Evolutionary conservation across 2,329 filamentous ascomycete species (phyloP), one percentile per base, ranked within the genome.

Genomic region (Aspergillus terreus): DNA sequence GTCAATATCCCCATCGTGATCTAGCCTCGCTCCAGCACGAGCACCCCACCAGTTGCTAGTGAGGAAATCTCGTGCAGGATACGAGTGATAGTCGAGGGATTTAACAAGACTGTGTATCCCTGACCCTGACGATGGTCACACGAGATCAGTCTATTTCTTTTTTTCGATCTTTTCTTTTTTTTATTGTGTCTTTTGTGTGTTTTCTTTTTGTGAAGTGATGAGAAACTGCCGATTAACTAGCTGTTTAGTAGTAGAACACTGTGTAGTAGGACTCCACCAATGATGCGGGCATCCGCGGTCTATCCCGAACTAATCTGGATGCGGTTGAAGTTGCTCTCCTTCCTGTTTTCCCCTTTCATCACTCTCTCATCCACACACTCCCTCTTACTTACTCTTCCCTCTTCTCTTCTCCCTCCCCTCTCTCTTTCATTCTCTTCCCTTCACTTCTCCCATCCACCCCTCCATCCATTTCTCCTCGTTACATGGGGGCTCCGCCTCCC

Each of bases 401-500:
- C 42, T 10, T 25, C 36, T 10, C 35, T 49, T 6, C 6, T 23
- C 23, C 23, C 23, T 23, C 23, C 23, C 6, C 27, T 33, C 30
- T 40, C 17, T 38, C 35, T 52, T 19, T 40, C 36, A 14, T 23
- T 4, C 33, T 41, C 27, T 25, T 17, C 19, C 44, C 32, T 3
- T 17, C 23, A 19, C 35, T 11, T 38, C 36, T 23, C 23, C 23
- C 6, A 23, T 23, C 23, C 5, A 23, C 19, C 19, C 46, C 15
- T 27, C 35, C 12, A 47, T 21, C 7, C 27, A 30, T 11, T 11
- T 11, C 27, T 30, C 27, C 7, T 30, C 27, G 27, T 30, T 56
- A 56, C 41, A 60, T 62, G 58, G 52, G 53, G 54, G 40, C 41
- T 35, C 46, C 43, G 50, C 51, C 50, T 47, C 44, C 50, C 54